phyloP scores from a whole-genome alignment of 148 eudicot genomes.

The Cornus kousa region DNA sequence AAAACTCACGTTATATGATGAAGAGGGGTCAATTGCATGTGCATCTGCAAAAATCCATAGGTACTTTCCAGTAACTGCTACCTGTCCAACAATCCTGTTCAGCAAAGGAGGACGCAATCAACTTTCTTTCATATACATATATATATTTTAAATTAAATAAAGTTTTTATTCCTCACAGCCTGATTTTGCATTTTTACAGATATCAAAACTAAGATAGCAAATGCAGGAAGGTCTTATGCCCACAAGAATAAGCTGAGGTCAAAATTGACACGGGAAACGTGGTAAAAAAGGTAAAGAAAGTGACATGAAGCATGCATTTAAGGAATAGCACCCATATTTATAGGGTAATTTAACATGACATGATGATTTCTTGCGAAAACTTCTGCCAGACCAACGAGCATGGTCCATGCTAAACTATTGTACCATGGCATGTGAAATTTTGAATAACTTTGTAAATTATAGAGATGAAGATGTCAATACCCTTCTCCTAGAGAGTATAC shows the following conservation, averaged over 20 bases:
- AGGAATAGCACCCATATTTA: neutral
- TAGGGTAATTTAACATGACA: neutral
- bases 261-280: neutral
- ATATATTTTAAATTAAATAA: neutral
- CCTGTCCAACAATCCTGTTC: constrained; percentile 76
- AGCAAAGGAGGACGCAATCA: constrained; percentile 1
- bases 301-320: neutral
- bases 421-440: neutral
- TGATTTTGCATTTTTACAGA: neutral
- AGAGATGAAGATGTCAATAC: constrained; percentile 36
- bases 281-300: neutral
- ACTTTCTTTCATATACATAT: no score
- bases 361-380: neutral
- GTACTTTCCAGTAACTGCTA: constrained; percentile 84
- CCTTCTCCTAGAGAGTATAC: constrained; percentile 91
- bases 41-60: constrained; percentile 62
- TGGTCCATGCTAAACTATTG: neutral
- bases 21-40: constrained; percentile 30
- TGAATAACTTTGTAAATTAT: neutral
- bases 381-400: neutral
- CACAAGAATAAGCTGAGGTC: neutral
- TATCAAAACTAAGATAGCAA: neutral
- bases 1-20: constrained; percentile 56
- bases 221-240: neutral
- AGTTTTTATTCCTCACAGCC: neutral